These are phyloP conservation scores for Fusarium chuoi DNA, from an alignment of 2,329 filamentous ascomycete species.

Conservation along the genomic window DNA sequence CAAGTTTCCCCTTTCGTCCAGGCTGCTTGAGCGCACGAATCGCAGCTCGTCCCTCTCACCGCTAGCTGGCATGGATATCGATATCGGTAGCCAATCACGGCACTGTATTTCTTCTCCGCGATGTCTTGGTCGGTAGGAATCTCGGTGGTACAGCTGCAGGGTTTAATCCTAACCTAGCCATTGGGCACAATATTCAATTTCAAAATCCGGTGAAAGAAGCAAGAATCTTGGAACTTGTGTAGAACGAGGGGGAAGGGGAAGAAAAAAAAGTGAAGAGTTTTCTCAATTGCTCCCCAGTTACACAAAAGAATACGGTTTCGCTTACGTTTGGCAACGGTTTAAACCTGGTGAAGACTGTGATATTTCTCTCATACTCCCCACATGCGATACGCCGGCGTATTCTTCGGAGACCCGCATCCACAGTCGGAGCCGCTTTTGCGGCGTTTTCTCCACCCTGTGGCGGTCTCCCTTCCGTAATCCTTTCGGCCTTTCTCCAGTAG, in stretches of 20 bases:
- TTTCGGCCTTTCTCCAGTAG: slow-evolving; percentile 10
- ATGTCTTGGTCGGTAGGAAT: slow-evolving; percentile 25
- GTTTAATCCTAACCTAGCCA: slow-evolving; percentile 18
- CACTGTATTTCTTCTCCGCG: slow-evolving; percentile 25
- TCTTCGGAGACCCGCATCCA: slow-evolving; percentile 7
- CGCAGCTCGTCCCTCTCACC: slow-evolving; percentile 17
- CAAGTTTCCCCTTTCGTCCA: slow-evolving; percentile 30
- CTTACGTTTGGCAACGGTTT: slow-evolving; percentile 1
- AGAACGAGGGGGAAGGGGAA: neutral
- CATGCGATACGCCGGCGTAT: slow-evolving; percentile 5
- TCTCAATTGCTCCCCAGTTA: neutral
- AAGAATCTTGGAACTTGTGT: slow-evolving; percentile 22
- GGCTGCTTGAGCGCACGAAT: slow-evolving; percentile 28
- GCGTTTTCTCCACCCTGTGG: slow-evolving; percentile 19
- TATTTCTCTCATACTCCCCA: slow-evolving; percentile 12
- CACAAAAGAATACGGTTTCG: slow-evolving; percentile 5
- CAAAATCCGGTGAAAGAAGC: slow-evolving; percentile 24
- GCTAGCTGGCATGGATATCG: slow-evolving; percentile 31
- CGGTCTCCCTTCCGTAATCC: slow-evolving; percentile 7
- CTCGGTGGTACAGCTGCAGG: slow-evolving; percentile 20
- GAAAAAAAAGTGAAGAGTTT: neutral
- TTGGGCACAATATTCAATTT: slow-evolving; percentile 27
- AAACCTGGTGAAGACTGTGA: slow-evolving; percentile 3
- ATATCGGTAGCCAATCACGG: slow-evolving; percentile 36
- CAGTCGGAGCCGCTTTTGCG: slow-evolving; percentile 29